These are phyloP conservation scores for Parasitella parasitica DNA, from an alignment of 371 early-diverging fungal genomes.

Conservation along the genomic window DNA sequence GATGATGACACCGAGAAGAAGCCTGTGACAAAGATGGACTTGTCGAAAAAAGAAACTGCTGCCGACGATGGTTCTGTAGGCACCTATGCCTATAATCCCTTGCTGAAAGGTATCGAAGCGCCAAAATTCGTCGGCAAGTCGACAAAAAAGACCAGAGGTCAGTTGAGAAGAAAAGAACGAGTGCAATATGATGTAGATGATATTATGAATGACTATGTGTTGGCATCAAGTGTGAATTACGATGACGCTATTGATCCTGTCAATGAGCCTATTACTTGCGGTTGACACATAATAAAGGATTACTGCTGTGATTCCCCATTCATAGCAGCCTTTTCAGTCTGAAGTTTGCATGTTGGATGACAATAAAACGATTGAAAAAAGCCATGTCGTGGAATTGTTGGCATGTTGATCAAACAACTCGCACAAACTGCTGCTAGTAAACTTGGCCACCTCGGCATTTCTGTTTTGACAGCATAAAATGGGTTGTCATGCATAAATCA, in stretches of 20 bases:
- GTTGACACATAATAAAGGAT: no score
- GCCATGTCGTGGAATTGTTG: no score
- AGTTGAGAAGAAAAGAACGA: conserved; percentile 24
- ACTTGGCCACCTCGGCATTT: no score
- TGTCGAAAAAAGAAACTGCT: background rate
- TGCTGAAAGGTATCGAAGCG: conserved; percentile 31
- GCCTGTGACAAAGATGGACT: conserved; percentile 8
- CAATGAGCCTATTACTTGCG: conserved; percentile 15
- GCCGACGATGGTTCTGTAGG: conserved; percentile 19
- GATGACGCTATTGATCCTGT: conserved; percentile 13
- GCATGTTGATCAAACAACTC: no score
- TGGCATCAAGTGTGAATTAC: conserved; percentile 26
- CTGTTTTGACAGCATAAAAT: no score
- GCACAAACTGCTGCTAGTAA: no score
- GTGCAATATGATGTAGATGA: conserved; percentile 35
- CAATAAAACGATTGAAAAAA: no score
- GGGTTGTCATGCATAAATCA: no score
- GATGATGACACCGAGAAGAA: conserved; percentile 23
- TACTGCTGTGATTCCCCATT: no score
- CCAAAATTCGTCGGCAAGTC: conserved; percentile 38
- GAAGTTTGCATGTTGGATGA: no score
- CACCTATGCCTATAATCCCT: conserved; percentile 46
- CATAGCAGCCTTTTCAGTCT: no score
- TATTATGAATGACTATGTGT: conserved; percentile 26
- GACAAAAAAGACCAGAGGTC: conserved; percentile 18